Evolutionary conservation across 2,329 filamentous ascomycete genomes (phyloP).

Genomic region (Lachnellula suecica): DNA sequence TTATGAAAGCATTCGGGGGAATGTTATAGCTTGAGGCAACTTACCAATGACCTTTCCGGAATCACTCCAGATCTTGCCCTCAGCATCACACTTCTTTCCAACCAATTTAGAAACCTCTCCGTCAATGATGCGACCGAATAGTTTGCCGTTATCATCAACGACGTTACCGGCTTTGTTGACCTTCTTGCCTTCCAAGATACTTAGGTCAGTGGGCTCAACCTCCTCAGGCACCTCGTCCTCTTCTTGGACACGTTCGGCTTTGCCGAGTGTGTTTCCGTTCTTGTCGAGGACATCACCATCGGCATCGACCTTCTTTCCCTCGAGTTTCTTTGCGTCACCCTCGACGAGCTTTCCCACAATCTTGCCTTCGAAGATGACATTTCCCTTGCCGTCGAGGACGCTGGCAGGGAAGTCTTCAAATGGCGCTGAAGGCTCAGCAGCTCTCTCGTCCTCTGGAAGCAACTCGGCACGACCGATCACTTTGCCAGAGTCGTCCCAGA

Average conservation of each 20-base stretch:
- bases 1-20: no score
- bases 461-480: conserved; percentile 66
- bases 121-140: conserved; percentile 62
- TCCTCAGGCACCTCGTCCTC: conserved; percentile 31
- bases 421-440: conserved; percentile 45
- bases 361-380: conserved; percentile 50
- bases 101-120: conserved; percentile 63
- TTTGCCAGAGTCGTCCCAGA: conserved; percentile 71
- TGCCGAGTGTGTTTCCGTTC: conserved; percentile 57
- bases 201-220: conserved; percentile 40
- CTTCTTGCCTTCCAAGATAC: conserved; percentile 50
- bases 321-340: conserved; percentile 62
- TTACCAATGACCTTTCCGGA: conserved; percentile 58
- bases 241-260: conserved; percentile 32
- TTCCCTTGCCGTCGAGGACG: conserved; percentile 50
- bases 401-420: conserved; percentile 59
- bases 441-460: conserved; percentile 54
- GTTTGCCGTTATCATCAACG: conserved; percentile 50
- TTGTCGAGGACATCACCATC: conserved; percentile 81
- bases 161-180: conserved; percentile 61
- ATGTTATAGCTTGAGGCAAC: background rate
- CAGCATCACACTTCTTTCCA: conserved; percentile 62
- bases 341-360: conserved; percentile 59
- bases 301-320: conserved; percentile 71
- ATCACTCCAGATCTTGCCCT: conserved; percentile 72